Conservation (phyloP, 192 early-diverging fungal genomes). For the Backusella westeae region DNA sequence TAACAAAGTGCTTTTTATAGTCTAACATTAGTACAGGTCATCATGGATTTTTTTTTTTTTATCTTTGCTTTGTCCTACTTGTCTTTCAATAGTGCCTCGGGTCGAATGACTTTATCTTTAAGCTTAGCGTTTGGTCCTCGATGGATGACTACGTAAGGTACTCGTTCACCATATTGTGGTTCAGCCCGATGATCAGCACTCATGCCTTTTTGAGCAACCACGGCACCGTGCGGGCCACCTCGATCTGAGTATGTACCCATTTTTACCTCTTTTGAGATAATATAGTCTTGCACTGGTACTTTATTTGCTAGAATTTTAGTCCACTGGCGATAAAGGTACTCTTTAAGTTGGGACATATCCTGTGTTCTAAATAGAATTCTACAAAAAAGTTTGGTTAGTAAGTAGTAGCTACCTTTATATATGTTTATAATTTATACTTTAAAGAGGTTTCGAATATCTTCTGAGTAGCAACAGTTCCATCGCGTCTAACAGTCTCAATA, state of each 20-base stretch:
- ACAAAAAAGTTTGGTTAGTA: neutral
- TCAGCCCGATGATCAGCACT: slow-evolving; percentile 66
- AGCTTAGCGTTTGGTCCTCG: slow-evolving; percentile 64
- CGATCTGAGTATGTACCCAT: slow-evolving; percentile 70
- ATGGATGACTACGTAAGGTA: slow-evolving; percentile 85
- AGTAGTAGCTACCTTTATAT: neutral
- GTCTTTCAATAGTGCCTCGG: slow-evolving; percentile 59
- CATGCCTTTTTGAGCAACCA: slow-evolving; percentile 58
- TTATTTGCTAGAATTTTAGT: slow-evolving; percentile 66
- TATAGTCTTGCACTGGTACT: slow-evolving; percentile 74
- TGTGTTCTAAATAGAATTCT: slow-evolving; percentile 78
- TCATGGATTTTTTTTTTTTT: neutral
- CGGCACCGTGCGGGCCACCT: slow-evolving; percentile 23
- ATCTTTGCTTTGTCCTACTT: slow-evolving; percentile 37
- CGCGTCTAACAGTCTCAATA: slow-evolving; percentile 90
- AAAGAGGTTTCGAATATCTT: slow-evolving; percentile 78
- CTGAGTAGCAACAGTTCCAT: slow-evolving; percentile 77
- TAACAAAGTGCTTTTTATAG: slow-evolving; percentile 39
- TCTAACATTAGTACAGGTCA: neutral
- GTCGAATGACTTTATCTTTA: slow-evolving; percentile 70
- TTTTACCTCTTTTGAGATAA: slow-evolving; percentile 87
- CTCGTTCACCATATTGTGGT: slow-evolving; percentile 85
- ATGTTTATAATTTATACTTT: slow-evolving; percentile 45
- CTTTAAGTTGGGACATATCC: slow-evolving; percentile 79
- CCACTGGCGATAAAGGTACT: slow-evolving; percentile 70